These are phyloP conservation scores for Ganoderma lingzhi DNA, from an alignment of 1,284 basidiomycete genomes.

Conservation along the genomic window DNA sequence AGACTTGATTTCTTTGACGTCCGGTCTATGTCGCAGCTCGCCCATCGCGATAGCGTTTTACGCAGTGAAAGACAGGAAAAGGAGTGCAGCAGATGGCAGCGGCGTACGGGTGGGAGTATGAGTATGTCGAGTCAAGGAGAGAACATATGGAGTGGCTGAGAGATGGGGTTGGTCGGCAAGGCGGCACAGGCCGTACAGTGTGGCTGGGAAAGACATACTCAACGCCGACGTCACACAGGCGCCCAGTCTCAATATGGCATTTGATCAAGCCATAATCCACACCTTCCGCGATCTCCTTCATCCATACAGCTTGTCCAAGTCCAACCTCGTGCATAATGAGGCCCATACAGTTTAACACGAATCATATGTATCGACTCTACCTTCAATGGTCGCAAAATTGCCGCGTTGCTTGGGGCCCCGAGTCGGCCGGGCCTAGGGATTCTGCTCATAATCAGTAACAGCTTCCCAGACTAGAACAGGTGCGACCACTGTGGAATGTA, in stretches of 20 bases:
- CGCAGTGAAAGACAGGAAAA: not conserved
- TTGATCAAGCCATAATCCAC: not conserved
- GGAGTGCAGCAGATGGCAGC: not conserved
- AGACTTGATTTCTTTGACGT: slow-evolving; percentile 41
- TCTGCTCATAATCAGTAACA: too few species aligned
- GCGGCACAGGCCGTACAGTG: not conserved
- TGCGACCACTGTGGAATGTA: too few species aligned
- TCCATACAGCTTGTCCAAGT: too few species aligned
- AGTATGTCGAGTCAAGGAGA: slow-evolving; percentile 4
- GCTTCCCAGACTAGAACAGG: too few species aligned
- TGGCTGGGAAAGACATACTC: slow-evolving; percentile 14
- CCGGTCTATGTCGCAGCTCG: slow-evolving; percentile 33
- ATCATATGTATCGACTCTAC: too few species aligned
- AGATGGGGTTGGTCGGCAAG: not conserved
- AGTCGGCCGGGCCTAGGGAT: too few species aligned
- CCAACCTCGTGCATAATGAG: too few species aligned
- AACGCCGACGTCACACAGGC: slow-evolving; percentile 21
- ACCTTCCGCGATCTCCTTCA: too few species aligned
- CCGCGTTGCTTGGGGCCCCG: too few species aligned
- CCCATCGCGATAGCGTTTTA: slow-evolving; percentile 26
- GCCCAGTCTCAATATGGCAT: not conserved
- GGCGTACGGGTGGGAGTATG: not conserved
- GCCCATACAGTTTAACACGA: too few species aligned
- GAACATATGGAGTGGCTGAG: slow-evolving; percentile 12
- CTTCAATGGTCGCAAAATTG: too few species aligned